Evolutionary conservation across 495 filamentous ascomycete genomes (phyloP).

Genomic region (Jackrogersella minutella): DNA sequence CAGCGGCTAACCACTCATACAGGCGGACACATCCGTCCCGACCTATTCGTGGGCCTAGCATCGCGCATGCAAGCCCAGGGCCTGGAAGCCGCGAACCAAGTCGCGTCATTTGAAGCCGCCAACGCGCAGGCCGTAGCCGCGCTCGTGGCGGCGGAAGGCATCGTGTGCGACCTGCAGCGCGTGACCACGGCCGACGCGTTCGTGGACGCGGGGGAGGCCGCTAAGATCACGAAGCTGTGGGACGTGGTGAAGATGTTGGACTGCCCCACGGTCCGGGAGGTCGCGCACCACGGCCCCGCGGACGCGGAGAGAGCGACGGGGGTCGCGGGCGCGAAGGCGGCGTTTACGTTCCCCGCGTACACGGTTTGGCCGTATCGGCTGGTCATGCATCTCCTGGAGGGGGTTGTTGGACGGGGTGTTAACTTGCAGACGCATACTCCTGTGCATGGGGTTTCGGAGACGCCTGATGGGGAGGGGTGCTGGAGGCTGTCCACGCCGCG

Average conservation of each 20-base stretch:
- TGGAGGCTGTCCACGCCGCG: conserved; percentile 60
- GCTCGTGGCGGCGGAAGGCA: conserved; percentile 52
- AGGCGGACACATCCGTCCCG: conserved; percentile 62
- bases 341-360: conserved; percentile 46
- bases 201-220: conserved; percentile 48
- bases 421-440: conserved; percentile 47
- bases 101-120: conserved; percentile 57
- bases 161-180: conserved; percentile 55
- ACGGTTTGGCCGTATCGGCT: conserved; percentile 65
- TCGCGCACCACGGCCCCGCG: conserved; percentile 40
- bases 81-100: conserved; percentile 53
- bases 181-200: conserved; percentile 59
- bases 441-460: conserved; percentile 30
- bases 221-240: conserved; percentile 46
- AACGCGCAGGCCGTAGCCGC: conserved; percentile 55
- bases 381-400: conserved; percentile 60
- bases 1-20: conserved; percentile 51
- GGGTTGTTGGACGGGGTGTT: conserved; percentile 45
- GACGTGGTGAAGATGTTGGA: conserved; percentile 49
- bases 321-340: conserved; percentile 20
- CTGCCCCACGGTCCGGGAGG: conserved; percentile 45
- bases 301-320: conserved; percentile 33
- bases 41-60: conserved; percentile 57
- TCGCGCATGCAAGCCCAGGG: conserved; percentile 48
- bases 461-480: conserved; percentile 40